Percentiles rank a stretch among this genome's conserved stretches.
These are phyloP conservation scores for Colletotrichum eremochloae DNA, from an alignment of 2,329 filamentous ascomycete species.

Conservation along the genomic window DNA sequence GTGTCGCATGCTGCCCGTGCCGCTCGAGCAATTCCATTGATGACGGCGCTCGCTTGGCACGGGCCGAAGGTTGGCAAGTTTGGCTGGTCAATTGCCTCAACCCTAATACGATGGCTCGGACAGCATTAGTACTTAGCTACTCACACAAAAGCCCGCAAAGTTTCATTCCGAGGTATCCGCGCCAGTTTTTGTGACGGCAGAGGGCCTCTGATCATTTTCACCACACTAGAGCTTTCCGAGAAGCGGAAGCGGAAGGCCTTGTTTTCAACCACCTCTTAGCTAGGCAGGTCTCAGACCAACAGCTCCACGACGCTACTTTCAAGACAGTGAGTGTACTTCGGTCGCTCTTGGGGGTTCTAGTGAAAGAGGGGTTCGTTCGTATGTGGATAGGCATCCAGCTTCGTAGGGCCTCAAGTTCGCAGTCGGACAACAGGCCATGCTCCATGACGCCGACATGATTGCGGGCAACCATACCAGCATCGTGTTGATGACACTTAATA, in stretches of 20 bases:
- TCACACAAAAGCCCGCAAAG: conserved; percentile 11
- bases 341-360: conserved; percentile 2
- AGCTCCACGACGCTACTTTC: conserved; percentile 34
- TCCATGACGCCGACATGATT: neutral
- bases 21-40: conserved; percentile 14
- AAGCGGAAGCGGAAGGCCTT: neutral
- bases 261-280: neutral
- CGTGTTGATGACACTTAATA: neutral
- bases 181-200: neutral
- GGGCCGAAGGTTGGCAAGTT: conserved; percentile 19
- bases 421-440: neutral
- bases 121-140: neutral
- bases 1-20: conserved; percentile 27
- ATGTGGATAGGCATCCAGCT: neutral
- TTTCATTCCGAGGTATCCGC: neutral
- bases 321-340: conserved; percentile 17
- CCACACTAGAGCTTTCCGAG: neutral
- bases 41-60: conserved; percentile 8
- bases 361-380: neutral
- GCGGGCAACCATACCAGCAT: no score
- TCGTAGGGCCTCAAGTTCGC: neutral
- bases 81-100: conserved; percentile 15
- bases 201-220: neutral
- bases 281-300: conserved; percentile 30
- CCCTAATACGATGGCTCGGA: conserved; percentile 4